Base-by-base conservation (phyloP, 2,329 filamentous ascomycete species). In the Purpureocillium lavendulum region DNA sequence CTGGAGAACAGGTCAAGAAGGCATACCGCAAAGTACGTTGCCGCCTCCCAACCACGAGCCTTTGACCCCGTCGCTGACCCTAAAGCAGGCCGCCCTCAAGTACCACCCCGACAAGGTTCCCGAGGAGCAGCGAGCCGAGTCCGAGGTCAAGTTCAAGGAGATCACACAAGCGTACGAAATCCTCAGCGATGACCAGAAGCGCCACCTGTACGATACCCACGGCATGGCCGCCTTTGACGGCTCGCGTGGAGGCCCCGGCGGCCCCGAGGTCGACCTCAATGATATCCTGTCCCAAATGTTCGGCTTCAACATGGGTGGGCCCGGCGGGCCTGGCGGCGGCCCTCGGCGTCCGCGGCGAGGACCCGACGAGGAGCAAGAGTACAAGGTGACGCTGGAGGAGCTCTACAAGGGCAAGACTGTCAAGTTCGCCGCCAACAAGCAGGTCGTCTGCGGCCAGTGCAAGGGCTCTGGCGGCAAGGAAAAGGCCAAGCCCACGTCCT, bases 401-500 rank as follows among this genome's bases (percentile, higher is more conserved):
- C 73, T 98, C 26, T 98, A 97, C 75, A 96, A 94, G 67, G 92
- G 92, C 54, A 96, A 97, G 73, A 96, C 92, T 1, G 92, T 94
- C 57, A 92, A 94, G 66, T 96, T 98, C 60, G 82, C 87, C 8
- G 92, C 86, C 56, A 94, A 89, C 55, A 97, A 97, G 70, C 90
- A 95, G 57, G 77, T 96, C 45, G 72, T 95, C 45, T 98, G 92
- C 66, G 74, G 74, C 43, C 75, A 80, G 53, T 98, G 92, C 70
- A 90, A 89, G 59, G 92, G 92, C 33, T 79, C 74, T 35, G 92
- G 92, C 31, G 92, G 86, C 47, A 96, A 94, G 65, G 86, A 94
- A 45, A 94, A 89, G 65, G 84, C 87, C 39, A 94, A 92, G 68
- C 70, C 84, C 36, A 78, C 85, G 51, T 72, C 81, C 43, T 98